Base-by-base conservation (phyloP, 352 stramenopile species). In the Pythium graminicola region DNA sequence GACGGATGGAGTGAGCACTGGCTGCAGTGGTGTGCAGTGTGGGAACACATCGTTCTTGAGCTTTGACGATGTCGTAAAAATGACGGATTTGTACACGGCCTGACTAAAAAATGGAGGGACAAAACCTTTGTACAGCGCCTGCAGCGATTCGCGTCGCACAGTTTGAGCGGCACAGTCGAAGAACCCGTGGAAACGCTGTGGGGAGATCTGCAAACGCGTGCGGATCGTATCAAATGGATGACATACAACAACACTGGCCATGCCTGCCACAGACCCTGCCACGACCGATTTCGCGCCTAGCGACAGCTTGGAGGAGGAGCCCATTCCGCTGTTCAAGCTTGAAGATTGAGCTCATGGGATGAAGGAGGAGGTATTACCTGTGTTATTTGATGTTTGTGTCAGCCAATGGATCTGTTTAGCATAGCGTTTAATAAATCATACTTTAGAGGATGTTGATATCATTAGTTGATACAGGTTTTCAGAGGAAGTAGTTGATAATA, bases 11-110 rank as follows among this genome's bases (percentile, higher is more conserved):
- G 62, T 67, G 13, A 74, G 52, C 23, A 54, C 57, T 10, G 70
- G 62, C 52, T 76, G 67, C 47, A 75, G 31, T 24, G 38, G 28
- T 35, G 51, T 26, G 38, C 65, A 46, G 24, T 61, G 43, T 6
- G 74, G 66, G 14, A 88, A 56, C 11, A 85, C 54, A 29, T 89
- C 75, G 24, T 64, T 70, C 47, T 75, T 75, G n/a, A 85, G 51
- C 45, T 55, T 69, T 24, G 75, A 69, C 4, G 78, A 88, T 2
- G 71, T 85, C 23, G 79, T 89, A 60, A 94, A 94, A 59, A 94
- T 94, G 45, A 94, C 79, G 29, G 83, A 81, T 60, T 94, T 94
- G 77, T 94, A 94, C 42, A 94, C 68, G 1, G 77, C 83, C 57
- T 94, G 83, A 43, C 79, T 89, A 60, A 88, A 88, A 62, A 94